Conservation (phyloP, 2,329 filamentous ascomycete species). For the Cladophialophora psammophila region DNA sequence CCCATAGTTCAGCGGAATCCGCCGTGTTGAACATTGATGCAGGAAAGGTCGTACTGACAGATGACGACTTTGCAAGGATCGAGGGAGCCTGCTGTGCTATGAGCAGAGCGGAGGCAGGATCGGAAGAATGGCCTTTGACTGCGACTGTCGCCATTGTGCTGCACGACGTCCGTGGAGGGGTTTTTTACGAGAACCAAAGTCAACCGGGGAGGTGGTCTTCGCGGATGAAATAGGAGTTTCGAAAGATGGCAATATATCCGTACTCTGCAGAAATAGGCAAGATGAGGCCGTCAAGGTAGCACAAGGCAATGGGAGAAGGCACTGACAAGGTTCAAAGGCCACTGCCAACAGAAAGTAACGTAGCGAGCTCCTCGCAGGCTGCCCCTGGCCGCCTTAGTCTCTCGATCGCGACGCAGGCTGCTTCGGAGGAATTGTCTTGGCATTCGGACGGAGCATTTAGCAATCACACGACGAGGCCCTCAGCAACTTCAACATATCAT, state of each 20-base stretch:
- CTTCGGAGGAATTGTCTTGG: constrained; percentile 9
- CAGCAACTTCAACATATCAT: constrained; percentile 5
- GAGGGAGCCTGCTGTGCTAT: constrained; percentile 53
- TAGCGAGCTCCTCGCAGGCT: neutral
- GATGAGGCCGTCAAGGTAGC: neutral
- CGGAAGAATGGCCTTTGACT: constrained; percentile 37
- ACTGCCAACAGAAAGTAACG: neutral
- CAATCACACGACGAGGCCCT: constrained; percentile 1
- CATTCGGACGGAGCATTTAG: constrained; percentile 11
- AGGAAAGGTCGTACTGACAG: constrained; percentile 56
- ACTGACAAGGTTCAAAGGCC: neutral
- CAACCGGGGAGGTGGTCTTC: neutral
- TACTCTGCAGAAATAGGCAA: neutral
- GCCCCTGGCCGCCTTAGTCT: too few relatives aligned
- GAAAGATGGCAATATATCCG: neutral
- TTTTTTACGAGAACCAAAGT: too few relatives aligned
- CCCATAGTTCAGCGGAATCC: constrained; percentile 84
- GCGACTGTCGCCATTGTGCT: constrained; percentile 28
- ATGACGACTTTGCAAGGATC: constrained; percentile 59
- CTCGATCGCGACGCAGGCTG: too few relatives aligned
- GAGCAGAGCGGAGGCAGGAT: constrained; percentile 56
- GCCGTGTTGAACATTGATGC: constrained; percentile 59
- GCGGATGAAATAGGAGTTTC: neutral
- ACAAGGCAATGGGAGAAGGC: neutral
- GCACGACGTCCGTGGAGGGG: neutral